Percentiles rank a stretch among this genome's conserved stretches.
Conservation (phyloP, 768 basidiomycete species). For the Termitomyces sp. region DNA sequence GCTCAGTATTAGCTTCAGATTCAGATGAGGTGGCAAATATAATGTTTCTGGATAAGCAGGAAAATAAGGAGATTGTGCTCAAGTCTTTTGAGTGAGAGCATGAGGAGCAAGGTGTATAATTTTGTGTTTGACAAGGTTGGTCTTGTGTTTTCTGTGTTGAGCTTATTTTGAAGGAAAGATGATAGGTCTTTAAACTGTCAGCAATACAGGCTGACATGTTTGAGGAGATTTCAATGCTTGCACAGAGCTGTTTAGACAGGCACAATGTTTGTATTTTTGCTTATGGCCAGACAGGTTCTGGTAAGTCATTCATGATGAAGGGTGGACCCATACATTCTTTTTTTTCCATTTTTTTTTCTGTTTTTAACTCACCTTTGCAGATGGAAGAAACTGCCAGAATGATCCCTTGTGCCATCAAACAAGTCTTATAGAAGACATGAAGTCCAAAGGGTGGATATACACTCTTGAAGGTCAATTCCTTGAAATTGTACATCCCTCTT, state of each 20-base stretch:
- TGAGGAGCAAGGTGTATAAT: conserved; percentile 71
- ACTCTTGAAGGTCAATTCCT: conserved; percentile 93
- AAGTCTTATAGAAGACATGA: conserved; percentile 82
- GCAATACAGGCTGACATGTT: conserved; percentile 83
- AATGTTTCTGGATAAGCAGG: conserved; percentile 67
- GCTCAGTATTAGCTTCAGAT: conserved; percentile 67
- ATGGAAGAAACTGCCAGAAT: conserved; percentile 69
- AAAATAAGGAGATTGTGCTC: conserved; percentile 77
- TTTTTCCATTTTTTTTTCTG: neutral
- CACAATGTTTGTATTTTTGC: conserved; percentile 97
- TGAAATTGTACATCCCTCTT: conserved; percentile 67
- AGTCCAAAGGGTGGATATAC: conserved; percentile 86
- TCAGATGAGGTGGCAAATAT: conserved; percentile 42
- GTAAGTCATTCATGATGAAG: conserved; percentile 93
- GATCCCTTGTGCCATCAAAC: conserved; percentile 92
- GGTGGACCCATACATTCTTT: conserved; percentile 64
- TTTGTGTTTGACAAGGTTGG: conserved; percentile 84
- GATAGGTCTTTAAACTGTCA: conserved; percentile 77
- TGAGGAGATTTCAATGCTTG: conserved; percentile 86
- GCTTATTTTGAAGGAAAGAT: neutral
- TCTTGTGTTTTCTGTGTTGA: conserved; percentile 6
- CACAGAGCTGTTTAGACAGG: conserved; percentile 88
- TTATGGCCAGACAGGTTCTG: conserved; percentile 91
- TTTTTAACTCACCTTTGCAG: conserved; percentile 29
- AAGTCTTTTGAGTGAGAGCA: conserved; percentile 68